A percentile compares a stretch with the other conserved stretches of the same genome.
These are phyloP conservation scores for Herpetomonas samuelpessoai DNA, from an alignment of 208 protist species.

Conservation along the genomic window DNA sequence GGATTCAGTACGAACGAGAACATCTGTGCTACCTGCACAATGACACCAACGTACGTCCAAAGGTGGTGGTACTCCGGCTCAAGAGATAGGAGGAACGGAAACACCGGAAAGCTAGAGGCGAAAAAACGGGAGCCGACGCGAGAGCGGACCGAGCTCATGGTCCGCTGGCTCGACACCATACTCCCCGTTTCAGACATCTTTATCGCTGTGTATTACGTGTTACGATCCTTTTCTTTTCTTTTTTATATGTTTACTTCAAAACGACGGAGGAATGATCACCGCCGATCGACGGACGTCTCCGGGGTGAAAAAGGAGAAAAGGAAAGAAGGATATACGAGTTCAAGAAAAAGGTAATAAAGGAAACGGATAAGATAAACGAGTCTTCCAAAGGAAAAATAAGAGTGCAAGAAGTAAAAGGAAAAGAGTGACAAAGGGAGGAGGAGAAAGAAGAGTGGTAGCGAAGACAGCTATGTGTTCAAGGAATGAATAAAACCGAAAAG, in stretches of 20 bases:
- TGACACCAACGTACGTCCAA: conserved; percentile 8
- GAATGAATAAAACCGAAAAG: not conserved
- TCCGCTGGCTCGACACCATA: conserved; percentile 16
- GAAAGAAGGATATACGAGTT: not conserved
- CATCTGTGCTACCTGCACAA: conserved; percentile 10
- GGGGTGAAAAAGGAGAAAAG: not conserved
- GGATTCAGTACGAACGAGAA: conserved; percentile 21
- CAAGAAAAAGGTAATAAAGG: conserved; percentile 4
- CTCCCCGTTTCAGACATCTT: conserved; percentile 18
- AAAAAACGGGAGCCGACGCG: conserved; percentile 10
- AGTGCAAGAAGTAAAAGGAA: not conserved
- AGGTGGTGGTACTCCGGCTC: conserved; percentile 8
- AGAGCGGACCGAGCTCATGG: conserved; percentile 7
- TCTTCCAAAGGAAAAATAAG: not conserved
- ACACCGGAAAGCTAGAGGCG: conserved; percentile 6
- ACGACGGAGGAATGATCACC: not conserved
- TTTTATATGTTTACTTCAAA: not conserved
- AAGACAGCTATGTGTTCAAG: too few species aligned
- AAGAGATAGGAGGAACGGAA: conserved; percentile 10
- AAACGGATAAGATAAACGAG: conserved; percentile 3
- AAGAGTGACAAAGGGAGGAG: not conserved
- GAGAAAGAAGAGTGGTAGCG: not conserved
- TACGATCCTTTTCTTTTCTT: not conserved
- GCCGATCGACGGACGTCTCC: too few species aligned
- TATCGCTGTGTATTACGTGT: not conserved